Conservation (phyloP, 768 basidiomycete genomes). For the Lactarius vividus region DNA sequence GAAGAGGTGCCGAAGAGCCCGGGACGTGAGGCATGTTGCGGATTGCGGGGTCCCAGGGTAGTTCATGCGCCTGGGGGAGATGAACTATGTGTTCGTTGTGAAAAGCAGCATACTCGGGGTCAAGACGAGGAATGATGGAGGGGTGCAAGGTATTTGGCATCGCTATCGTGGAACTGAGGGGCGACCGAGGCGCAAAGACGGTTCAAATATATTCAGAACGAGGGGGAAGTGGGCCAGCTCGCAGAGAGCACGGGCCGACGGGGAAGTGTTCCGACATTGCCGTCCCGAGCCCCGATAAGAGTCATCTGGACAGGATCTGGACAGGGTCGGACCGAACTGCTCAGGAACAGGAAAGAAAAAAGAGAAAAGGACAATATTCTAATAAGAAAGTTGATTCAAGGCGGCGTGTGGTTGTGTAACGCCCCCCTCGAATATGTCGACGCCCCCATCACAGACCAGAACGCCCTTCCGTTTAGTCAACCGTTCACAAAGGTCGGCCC, state of each 20-base stretch:
- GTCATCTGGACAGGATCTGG: background rate
- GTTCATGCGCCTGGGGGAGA: conserved; percentile 49
- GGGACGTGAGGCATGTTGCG: conserved; percentile 53
- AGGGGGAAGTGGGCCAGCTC: background rate
- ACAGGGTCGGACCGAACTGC: conserved; percentile 7
- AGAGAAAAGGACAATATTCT: background rate
- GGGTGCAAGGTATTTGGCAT: conserved; percentile 58
- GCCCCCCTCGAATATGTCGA: conserved; percentile 20
- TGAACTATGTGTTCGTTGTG: conserved; percentile 51
- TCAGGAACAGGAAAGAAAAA: background rate
- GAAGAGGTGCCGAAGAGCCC: conserved; percentile 53
- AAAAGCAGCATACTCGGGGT: conserved; percentile 65
- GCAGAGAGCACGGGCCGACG: background rate
- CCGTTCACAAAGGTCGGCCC: conserved; percentile 47
- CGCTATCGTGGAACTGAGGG: conserved; percentile 16
- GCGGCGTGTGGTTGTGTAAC: background rate
- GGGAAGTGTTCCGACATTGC: background rate
- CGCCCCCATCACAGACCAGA: conserved; percentile 41
- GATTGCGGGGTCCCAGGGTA: conserved; percentile 60
- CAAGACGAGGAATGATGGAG: conserved; percentile 53
- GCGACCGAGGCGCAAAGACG: conserved; percentile 7
- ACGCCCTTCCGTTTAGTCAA: conserved; percentile 43
- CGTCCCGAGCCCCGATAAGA: background rate
- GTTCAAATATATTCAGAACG: conserved; percentile 10
- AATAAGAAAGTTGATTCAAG: conserved; percentile 1